Evolutionary conservation across 176 grass and related monocot species (phyloP), one percentile per base, ranked within the genome.

Genomic region (Musa beccarii): DNA sequence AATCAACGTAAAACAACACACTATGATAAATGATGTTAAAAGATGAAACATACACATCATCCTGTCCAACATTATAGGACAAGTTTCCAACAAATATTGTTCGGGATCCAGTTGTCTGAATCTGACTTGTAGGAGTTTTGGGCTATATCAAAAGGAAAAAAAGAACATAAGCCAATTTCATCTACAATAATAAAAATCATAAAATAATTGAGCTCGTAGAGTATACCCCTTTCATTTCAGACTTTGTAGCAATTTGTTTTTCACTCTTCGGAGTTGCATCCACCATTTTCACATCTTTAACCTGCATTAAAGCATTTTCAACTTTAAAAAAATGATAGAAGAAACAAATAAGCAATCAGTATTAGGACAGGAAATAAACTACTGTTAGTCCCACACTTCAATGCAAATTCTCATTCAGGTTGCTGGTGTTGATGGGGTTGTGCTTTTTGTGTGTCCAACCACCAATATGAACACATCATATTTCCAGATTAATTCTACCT

Each of bases 41-140:
- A 43, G 34, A 43, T 43, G 34, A 43, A 43, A 82, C 87, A 28
- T 92, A 96, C 93, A 92, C 68, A 24, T 85, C 59, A 1, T 90
- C 87, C 71, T 51, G 2, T 24, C 82, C 85, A 26, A 59, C 28
- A 55, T 19, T 16, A 2, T 28, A 96, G 8, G 85, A 26, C 52
- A 86, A 49, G 29, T 96, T 96, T 29, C 74, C 89, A 51, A 96
- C 43, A 85, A 88, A 96, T 54, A 96, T 69, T 8, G 81, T 96
- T 52, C 70, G 83, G 11, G 83, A 53, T 13, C 83, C 92, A 61
- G 72, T 53, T 52, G 15, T 21, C 56, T 83, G 79, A 71, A n/a
- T 75, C 83, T 96, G 71, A 78, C 61, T 81, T 25, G 28, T 76
- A 84, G 92, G 89, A 4, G 87, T 92, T 81, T 90, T 90, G 26